Base-by-base conservation (phyloP, 495 filamentous ascomycete genomes). In the Platismatia glauca region DNA sequence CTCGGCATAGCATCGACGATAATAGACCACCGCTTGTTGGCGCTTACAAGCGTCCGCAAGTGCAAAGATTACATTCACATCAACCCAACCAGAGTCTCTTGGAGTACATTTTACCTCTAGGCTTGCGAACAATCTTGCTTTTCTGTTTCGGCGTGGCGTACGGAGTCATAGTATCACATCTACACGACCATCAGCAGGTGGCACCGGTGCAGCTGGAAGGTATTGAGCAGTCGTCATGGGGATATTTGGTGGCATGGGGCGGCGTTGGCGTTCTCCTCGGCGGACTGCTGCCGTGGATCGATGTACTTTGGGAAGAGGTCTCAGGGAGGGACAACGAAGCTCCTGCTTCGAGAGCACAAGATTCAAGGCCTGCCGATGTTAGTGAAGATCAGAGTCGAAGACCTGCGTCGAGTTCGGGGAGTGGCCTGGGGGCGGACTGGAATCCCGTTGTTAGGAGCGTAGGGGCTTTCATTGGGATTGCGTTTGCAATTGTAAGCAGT, bases 381-480 rank as follows among this genome's bases (percentile, higher is more conserved):
- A 74, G 56, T 44, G 66, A 73, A 67, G 63, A 65, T 59, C 55
- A 67, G 63, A 38, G 64, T 55, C 41, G 71, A 60, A 58, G 68
- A 72, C 67, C 65, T 58, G 69, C 64, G 31, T 71, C 78, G 7
- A 73, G 72, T 13, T 71, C 71, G 22, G 58, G 55, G 41, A 59
- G 59, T 55, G 57, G 52, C 58, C 20, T 69, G 33, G 79, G 76
- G n/a, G 79, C 82, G 2, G 89, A 90, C 64, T 97, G 90, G 92
- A 85, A 86, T 46, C 82, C 88, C 37, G 88, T 88, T 13, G 84
- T 97, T 24, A 80, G 94, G 60, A 89, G 91, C 64, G 85, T 97
- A 48, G 95, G 94, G 43, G 91, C 90, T 20, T 97, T 98, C 74
- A 85, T 96, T 31, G 94, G 94, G 16, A 94, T 98, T 72, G 91